phyloP scores from a whole-genome alignment of 2,329 filamentous ascomycete species.

The Neofusicoccum sp. region DNA sequence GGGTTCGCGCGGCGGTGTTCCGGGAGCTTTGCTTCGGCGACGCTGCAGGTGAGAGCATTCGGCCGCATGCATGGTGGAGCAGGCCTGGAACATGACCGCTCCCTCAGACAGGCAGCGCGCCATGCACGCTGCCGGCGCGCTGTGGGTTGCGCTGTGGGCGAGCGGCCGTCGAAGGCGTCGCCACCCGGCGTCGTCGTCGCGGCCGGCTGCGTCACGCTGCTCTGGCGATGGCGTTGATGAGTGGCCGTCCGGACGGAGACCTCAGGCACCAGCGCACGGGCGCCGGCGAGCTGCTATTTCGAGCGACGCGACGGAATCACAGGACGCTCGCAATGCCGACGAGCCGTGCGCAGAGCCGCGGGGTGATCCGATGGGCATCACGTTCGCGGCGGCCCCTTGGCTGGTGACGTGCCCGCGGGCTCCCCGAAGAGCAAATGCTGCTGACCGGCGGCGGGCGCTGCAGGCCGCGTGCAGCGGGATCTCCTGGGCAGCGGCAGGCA shows the following conservation, averaged over 20 bases:
- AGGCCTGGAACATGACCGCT: slow-evolving; percentile 5
- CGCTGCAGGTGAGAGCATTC: neutral
- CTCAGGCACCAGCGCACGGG: neutral
- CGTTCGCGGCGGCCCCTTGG: neutral
- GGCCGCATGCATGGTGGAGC: slow-evolving; percentile 7
- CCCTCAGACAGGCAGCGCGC: neutral
- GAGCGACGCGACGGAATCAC: slow-evolving; percentile 5
- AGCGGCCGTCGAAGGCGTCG: neutral
- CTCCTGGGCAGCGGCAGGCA: neutral
- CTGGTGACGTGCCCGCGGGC: slow-evolving; percentile 3
- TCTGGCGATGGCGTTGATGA: slow-evolving; percentile 2
- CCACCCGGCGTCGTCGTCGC: neutral
- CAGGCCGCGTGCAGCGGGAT: neutral
- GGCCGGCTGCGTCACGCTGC: neutral
- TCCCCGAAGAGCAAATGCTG: neutral
- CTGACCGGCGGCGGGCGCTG: neutral
- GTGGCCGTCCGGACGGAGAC: neutral
- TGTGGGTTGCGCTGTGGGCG: neutral
- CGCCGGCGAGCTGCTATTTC: neutral
- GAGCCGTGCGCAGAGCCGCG: slow-evolving; percentile 2
- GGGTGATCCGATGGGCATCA: neutral
- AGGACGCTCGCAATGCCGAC: slow-evolving; percentile 14
- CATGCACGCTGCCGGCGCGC: neutral
- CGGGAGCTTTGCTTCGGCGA: neutral
- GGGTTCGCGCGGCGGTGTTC: neutral